Base-by-base conservation (phyloP, 208 protist genomes). In the Leishmania braziliensis region DNA sequence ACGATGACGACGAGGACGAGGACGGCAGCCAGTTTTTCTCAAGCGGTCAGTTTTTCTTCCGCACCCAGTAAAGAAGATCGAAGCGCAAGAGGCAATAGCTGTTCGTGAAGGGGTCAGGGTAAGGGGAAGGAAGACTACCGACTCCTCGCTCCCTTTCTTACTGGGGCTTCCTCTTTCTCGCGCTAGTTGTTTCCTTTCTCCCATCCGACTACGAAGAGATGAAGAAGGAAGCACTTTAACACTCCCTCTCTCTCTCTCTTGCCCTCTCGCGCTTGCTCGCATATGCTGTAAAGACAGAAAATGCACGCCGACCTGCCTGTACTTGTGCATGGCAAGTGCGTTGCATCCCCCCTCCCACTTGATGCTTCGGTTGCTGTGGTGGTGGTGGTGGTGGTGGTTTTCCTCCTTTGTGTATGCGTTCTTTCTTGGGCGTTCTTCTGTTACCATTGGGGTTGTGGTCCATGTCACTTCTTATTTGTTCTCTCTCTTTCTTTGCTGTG, bases 31-130 rank as follows among this genome's bases (percentile, higher is more conserved):
- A 79, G 50, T 86, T 80, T 58, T 86, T 82, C 66, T 79, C 78
- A 20, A 80, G 82, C 50, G 78, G 82, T 29, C 82, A 82, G n/a
- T 79, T 86, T 33, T 86, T 80, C 65, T 86, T 86, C 68, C 78
- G 78, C 33, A 82, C 78, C 16, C 63, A 82, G 72, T 85, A 76
- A 54, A 29, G 65, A 58, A 71, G 14, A n/a, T 5, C 16, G 12
- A 20, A 53, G 26, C 23, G 14, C 29, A 33, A 12, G 36, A 26
- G 12, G 39, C 23, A 29, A 16, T 12, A 26, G 39, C 46, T 8
- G 72, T 9, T 46, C 43, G 43, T 43, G 66, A 39, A 36, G 48
- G 16, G 5, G 23, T 3, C 9, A 10, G 5, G 29, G 48, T 26
- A 6, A 20, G 48, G 70, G 33, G 70, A 20, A 53, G n/a, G n/a